Base-by-base conservation (phyloP, 768 basidiomycete species). In the Psilocybe azurescens region DNA sequence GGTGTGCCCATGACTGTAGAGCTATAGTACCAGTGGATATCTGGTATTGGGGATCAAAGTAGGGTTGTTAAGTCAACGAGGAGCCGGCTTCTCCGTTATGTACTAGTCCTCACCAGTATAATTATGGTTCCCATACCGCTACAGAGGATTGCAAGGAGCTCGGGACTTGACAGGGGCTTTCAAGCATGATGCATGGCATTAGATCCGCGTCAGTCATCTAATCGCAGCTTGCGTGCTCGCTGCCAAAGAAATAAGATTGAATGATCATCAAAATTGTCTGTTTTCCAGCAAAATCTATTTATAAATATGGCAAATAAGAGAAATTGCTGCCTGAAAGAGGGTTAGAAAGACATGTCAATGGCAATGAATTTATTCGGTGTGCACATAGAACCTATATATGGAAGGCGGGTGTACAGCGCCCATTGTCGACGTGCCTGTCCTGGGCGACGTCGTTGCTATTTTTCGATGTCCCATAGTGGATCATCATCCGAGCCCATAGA, bases 1-100 rank as follows among this genome's bases (percentile, higher is more conserved):
- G 58, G 58, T 39, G 30, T 50, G 36, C 58, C 58, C 58, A 59
- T 59, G 33, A 16, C 33, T 32, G 24, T 24, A 11, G 48, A 20
- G 48, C 18, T 50, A 28, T 8, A 48, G 7, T 48, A 48, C 47
- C 32, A 24, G 57, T n/a, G 20, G 41, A n/a, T 16, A n/a, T 6
- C 41, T 44, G 41, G 41, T 5, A 13, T 11, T 16, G 41, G 41
- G 41, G 41, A 11, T 44, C 14, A 16, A 44, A 44, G 5, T 44
- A n/a, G 41, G 14, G 6, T 11, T 44, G 8, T 44, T 13, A n/a
- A 16, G 5, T 44, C 14, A 5, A n/a, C n/a, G 1, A 44, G 41
- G 5, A 0, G 41, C 41, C 14, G 38, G 38, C 41, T 44, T 44
- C 38, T 39, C 38, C 14, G 14, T 44, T 44, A 44, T 44, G 41